These are phyloP conservation scores for Hymenoscyphus repandus DNA, from an alignment of 2,329 filamentous ascomycete genomes.

Conservation along the genomic window DNA sequence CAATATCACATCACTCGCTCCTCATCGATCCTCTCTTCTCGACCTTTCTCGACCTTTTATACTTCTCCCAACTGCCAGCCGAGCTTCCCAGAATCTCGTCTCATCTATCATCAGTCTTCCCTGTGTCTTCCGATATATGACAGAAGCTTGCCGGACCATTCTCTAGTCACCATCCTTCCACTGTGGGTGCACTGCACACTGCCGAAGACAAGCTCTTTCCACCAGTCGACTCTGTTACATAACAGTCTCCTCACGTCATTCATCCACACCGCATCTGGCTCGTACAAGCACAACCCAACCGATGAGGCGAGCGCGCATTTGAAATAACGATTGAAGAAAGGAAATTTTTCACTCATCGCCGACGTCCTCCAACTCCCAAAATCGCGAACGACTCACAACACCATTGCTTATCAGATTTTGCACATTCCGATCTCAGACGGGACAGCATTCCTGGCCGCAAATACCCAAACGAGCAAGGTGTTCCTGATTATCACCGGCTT, in stretches of 20 bases:
- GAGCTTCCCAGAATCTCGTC: not conserved
- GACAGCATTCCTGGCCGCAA: not conserved
- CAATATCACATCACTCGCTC: constrained; percentile 8
- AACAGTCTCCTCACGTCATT: constrained; percentile 16
- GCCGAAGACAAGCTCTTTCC: constrained; percentile 6
- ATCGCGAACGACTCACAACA: not conserved
- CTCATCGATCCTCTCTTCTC: not conserved
- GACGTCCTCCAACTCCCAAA: not conserved
- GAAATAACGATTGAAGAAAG: constrained; percentile 1
- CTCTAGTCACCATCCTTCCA: not conserved
- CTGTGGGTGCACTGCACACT: constrained; percentile 4
- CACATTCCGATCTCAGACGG: not conserved
- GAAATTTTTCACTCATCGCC: not conserved
- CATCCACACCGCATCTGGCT: constrained; percentile 1
- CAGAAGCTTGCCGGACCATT: not conserved
- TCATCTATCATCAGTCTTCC: not conserved
- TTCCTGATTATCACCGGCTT: not conserved
- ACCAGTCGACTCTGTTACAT: constrained; percentile 16
- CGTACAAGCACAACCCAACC: constrained; percentile 6
- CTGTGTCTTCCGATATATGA: not conserved
- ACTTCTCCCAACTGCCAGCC: not conserved
- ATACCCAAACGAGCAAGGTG: not conserved
- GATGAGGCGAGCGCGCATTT: not conserved
- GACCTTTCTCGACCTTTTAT: not conserved
- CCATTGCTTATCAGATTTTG: not conserved